A percentile compares a stretch with the other conserved stretches of the same genome.
Evolutionary conservation across 2,329 filamentous ascomycete genomes (phyloP).

Genomic region (Chrysoporthe deuterocubensis): DNA sequence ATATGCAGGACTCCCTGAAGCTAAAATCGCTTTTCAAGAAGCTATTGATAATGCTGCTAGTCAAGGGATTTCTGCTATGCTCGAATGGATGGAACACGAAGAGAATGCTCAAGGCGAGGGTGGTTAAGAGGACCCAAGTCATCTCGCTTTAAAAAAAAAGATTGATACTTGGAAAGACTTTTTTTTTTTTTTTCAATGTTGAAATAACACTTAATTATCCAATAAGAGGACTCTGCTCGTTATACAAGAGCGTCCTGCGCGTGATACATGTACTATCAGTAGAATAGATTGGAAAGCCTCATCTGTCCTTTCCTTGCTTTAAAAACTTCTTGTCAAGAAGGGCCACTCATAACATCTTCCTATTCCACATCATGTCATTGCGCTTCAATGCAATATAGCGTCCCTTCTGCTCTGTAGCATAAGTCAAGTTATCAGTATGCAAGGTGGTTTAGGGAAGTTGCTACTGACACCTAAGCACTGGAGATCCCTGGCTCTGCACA

Average conservation of each 20-base stretch:
- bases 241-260: too few relatives aligned
- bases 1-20: neutral
- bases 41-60: neutral
- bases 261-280: neutral
- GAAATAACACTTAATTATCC: too few relatives aligned
- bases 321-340: neutral
- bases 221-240: too few relatives aligned
- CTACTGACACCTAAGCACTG: neutral
- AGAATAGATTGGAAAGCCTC: neutral
- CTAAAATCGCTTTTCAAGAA: neutral
- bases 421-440: neutral
- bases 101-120: neutral
- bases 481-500: neutral
- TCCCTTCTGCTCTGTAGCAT: neutral
- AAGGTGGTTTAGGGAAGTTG: neutral
- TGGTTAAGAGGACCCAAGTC: neutral
- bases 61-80: neutral
- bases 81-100: neutral
- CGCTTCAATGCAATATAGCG: neutral
- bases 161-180: neutral
- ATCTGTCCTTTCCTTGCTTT: neutral
- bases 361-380: neutral
- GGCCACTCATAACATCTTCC: neutral
- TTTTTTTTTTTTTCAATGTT: too few relatives aligned
- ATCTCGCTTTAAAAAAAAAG: neutral